These are phyloP conservation scores for Areca catechu DNA, from an alignment of 176 grass and related monocot species.

Conservation along the genomic window DNA sequence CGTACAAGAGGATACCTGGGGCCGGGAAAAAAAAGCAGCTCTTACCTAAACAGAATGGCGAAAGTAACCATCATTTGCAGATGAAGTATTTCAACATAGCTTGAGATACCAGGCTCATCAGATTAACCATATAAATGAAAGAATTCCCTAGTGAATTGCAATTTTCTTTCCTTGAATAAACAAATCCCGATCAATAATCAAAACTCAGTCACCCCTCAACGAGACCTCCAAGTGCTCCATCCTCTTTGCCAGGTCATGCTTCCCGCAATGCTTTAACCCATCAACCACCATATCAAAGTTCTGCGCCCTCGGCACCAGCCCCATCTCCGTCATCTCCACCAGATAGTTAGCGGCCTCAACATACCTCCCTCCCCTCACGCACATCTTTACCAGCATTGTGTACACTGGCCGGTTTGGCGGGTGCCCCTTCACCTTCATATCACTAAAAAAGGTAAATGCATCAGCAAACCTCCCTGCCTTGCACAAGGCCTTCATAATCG, in stretches of 20 bases:
- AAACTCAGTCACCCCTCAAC: constrained; percentile 31
- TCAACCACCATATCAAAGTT: constrained; percentile 71
- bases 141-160: too few relatives aligned
- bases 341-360: constrained; percentile 72
- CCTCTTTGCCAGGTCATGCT: constrained; percentile 60
- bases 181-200: too few relatives aligned
- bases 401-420: constrained; percentile 71
- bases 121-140: too few relatives aligned
- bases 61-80: too few relatives aligned
- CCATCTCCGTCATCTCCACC: constrained; percentile 74
- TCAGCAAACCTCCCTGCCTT: constrained; percentile 66
- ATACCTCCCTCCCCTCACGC: constrained; percentile 59
- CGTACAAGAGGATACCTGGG: too few relatives aligned
- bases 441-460: constrained; percentile 72
- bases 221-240: constrained; percentile 77
- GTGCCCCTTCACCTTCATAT: constrained; percentile 68
- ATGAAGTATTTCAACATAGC: too few relatives aligned
- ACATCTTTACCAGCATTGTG: constrained; percentile 97
- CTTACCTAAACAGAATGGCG: too few relatives aligned
- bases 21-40: too few relatives aligned
- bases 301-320: constrained; percentile 42
- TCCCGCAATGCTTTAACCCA: constrained; percentile 61
- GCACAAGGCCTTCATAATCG: constrained; percentile 81
- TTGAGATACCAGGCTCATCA: too few relatives aligned
- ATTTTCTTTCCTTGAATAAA: too few relatives aligned